A percentile compares a stretch with the other conserved stretches of the same genome.
phyloP scores from a whole-genome alignment of 768 basidiomycete genomes.

The Lentinula lateritia region DNA sequence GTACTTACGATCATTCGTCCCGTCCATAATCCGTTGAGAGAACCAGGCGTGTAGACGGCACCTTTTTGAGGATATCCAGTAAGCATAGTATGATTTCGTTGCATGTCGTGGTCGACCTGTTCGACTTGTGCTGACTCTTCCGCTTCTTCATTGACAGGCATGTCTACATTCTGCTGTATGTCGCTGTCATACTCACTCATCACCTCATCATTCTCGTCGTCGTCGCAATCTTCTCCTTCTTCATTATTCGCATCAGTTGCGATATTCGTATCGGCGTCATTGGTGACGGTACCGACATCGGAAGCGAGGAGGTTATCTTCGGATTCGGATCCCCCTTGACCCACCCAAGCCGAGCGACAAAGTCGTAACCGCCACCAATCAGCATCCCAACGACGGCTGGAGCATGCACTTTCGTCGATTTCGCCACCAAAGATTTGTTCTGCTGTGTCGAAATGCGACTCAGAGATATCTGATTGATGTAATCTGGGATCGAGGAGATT shows the following conservation, averaged over 20 bases:
- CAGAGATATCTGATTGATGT: not conserved
- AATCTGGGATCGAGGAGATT: not conserved
- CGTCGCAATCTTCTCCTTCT: not conserved
- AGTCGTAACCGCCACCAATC: slow-evolving; percentile 51
- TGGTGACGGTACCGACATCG: not conserved
- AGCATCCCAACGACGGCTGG: slow-evolving; percentile 46
- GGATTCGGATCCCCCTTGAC: not conserved
- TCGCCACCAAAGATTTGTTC: slow-evolving; percentile 7
- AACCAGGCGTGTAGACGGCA: slow-evolving; percentile 35
- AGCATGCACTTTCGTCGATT: slow-evolving; percentile 18
- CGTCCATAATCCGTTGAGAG: slow-evolving; percentile 50
- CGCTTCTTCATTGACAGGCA: not conserved
- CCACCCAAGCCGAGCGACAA: slow-evolving; percentile 29
- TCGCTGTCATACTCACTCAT: not conserved
- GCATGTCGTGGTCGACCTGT: not conserved
- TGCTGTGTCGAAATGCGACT: not conserved
- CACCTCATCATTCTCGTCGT: not conserved
- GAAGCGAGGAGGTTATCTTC: not conserved
- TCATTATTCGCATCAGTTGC: not conserved
- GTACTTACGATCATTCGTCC: slow-evolving; percentile 56
- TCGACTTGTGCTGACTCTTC: not conserved
- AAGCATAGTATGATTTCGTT: not conserved
- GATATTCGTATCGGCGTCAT: not conserved
- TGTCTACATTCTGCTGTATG: not conserved
- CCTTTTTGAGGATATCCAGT: slow-evolving; percentile 11